Percentiles rank a stretch among this genome's conserved stretches.
phyloP scores from a whole-genome alignment of 305 asterid genomes.

The Fraxinus velutina region DNA sequence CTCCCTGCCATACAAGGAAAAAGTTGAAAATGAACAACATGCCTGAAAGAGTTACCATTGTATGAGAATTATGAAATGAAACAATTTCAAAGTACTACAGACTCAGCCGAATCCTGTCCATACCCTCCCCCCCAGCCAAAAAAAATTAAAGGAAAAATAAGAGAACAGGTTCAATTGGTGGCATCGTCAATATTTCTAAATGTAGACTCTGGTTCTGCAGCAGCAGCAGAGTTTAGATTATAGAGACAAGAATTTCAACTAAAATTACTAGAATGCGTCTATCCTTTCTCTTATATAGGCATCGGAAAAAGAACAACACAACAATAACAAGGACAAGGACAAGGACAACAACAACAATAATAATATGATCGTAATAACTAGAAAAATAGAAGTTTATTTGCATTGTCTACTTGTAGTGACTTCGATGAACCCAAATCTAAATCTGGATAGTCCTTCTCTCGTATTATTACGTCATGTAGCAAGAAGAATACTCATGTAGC shows the following conservation, averaged over 20 bases:
- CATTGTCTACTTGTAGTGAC: neutral
- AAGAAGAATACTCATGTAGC: neutral
- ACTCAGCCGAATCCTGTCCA: neutral
- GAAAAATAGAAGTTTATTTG: neutral
- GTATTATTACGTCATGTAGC: neutral
- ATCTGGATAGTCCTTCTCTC: neutral
- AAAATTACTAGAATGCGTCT: neutral
- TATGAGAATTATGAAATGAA: neutral
- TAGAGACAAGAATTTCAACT: neutral
- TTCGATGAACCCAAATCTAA: neutral
- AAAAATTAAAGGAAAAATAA: neutral
- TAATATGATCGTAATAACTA: neutral
- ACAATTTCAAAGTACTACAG: neutral
- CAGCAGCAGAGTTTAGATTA: neutral
- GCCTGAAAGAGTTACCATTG: neutral
- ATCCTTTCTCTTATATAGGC: neutral
- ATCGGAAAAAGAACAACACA: neutral
- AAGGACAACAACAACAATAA: too few species aligned
- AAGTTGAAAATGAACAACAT: neutral
- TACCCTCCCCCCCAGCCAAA: neutral
- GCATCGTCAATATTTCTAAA: neutral
- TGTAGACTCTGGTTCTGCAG: neutral
- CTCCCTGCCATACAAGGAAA: constrained; percentile 35
- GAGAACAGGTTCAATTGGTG: neutral
- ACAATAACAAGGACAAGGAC: too few species aligned